Evolutionary conservation across 305 asterid species (phyloP).

Genomic region (Fraxinus paxiana): DNA sequence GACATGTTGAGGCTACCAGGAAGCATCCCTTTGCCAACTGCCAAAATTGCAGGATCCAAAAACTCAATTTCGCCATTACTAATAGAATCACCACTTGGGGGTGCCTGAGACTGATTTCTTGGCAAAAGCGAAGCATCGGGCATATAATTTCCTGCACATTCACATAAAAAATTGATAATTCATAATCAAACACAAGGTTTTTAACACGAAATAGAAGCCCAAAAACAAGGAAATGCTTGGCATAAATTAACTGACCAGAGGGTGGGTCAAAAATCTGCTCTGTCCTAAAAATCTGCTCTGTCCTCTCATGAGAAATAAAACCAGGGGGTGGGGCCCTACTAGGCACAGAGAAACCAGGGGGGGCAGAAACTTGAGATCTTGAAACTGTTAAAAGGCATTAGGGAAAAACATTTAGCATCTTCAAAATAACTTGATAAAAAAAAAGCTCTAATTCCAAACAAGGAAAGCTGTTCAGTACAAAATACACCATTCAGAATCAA

Average conservation of each 20-base stretch:
- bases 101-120: conserved; percentile 54
- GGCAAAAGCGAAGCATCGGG: conserved; percentile 44
- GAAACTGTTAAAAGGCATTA: conserved; percentile 49
- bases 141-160: conserved; percentile 56
- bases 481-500: neutral
- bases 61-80: conserved; percentile 67
- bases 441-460: conserved; percentile 2
- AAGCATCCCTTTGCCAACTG: conserved; percentile 84
- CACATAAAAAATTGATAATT: neutral
- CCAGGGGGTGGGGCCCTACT: conserved; percentile 93
- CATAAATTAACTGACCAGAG: conserved; percentile 46
- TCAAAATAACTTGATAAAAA: neutral
- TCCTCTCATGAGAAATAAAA: conserved; percentile 67
- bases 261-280: conserved; percentile 41
- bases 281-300: conserved; percentile 49
- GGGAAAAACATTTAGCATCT: neutral
- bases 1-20: conserved; percentile 52
- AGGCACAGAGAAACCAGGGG: conserved; percentile 84
- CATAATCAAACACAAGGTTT: neutral
- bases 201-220: neutral
- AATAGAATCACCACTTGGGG: conserved; percentile 40
- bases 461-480: neutral
- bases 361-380: conserved; percentile 81
- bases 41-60: conserved; percentile 93
- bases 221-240: neutral